phyloP scores from a whole-genome alignment of 2,329 filamentous ascomycete species.

The Stagonosporopsis rhizophila region DNA sequence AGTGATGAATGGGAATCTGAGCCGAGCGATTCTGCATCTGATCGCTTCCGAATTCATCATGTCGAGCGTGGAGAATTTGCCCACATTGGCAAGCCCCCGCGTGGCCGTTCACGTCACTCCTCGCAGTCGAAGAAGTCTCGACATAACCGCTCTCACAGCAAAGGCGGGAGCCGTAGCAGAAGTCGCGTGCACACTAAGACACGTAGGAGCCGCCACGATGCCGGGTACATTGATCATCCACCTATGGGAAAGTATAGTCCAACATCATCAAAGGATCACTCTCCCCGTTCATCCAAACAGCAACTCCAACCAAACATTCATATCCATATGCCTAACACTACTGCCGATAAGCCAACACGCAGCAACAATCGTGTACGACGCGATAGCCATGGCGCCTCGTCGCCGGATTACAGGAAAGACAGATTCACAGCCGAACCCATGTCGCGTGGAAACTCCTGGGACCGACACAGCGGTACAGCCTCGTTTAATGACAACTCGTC shows the following conservation, averaged over 20 bases:
- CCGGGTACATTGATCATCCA: slow-evolving; percentile 22
- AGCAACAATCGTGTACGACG: slow-evolving; percentile 17
- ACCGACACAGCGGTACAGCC: slow-evolving; percentile 32
- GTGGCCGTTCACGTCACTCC: slow-evolving; percentile 23
- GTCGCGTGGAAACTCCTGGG: slow-evolving; percentile 28
- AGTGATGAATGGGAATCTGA: slow-evolving; percentile 27
- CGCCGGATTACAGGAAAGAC: slow-evolving; percentile 16
- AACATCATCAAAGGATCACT: slow-evolving; percentile 23
- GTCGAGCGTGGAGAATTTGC: slow-evolving; percentile 32
- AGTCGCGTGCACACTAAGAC: slow-evolving; percentile 21
- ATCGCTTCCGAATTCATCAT: slow-evolving; percentile 22
- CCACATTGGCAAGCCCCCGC: slow-evolving; percentile 20
- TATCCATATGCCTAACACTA: slow-evolving; percentile 26
- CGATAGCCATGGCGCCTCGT: slow-evolving; percentile 17
- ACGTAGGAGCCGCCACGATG: slow-evolving; percentile 20
- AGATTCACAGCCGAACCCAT: slow-evolving; percentile 20
- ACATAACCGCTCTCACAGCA: slow-evolving; percentile 21
- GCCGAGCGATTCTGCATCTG: slow-evolving; percentile 24
- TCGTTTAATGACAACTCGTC: slow-evolving; percentile 30
- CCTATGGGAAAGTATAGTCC: slow-evolving; percentile 29
- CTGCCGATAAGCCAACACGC: slow-evolving; percentile 21
- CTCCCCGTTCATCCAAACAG: slow-evolving; percentile 25
- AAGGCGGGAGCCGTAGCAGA: slow-evolving; percentile 19
- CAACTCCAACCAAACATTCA: slow-evolving; percentile 28
- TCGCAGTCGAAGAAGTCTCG: slow-evolving; percentile 19